phyloP scores from a whole-genome alignment of 305 asterid species.

The Plantago coronopus region DNA sequence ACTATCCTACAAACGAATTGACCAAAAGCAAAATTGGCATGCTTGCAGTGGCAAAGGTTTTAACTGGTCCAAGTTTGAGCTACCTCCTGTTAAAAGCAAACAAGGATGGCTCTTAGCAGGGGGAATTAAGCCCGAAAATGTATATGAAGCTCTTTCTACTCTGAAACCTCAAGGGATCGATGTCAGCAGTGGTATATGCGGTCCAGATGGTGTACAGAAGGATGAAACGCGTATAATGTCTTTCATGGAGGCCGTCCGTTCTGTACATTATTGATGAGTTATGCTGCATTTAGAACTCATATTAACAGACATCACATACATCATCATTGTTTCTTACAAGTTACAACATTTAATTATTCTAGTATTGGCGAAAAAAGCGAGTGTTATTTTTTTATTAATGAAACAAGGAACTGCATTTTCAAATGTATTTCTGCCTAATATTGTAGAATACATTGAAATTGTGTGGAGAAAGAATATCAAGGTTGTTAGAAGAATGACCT shows the following conservation, averaged over 20 bases:
- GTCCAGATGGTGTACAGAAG: slow-evolving; percentile 67
- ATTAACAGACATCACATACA: background rate
- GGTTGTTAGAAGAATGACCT: no score
- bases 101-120: slow-evolving; percentile 90
- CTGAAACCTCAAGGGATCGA: slow-evolving; percentile 81
- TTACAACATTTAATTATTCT: background rate
- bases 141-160: slow-evolving; percentile 54
- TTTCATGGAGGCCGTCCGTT: slow-evolving; percentile 61
- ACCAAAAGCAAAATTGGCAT: background rate
- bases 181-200: slow-evolving; percentile 93
- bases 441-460: no score
- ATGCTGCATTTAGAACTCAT: background rate
- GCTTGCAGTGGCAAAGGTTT: slow-evolving; percentile 81
- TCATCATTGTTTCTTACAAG: background rate
- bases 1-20: no score
- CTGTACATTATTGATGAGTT: slow-evolving; percentile 40
- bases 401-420: background rate
- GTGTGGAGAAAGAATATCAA: no score
- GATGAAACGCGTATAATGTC: slow-evolving; percentile 57
- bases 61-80: slow-evolving; percentile 71
- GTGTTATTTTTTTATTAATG: no score
- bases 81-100: slow-evolving; percentile 65
- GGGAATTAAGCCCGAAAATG: slow-evolving; percentile 77
- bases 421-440: no score
- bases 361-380: background rate